These are phyloP conservation scores for Leccinum aurantiacum DNA, from an alignment of 768 basidiomycete species.

Conservation along the genomic window DNA sequence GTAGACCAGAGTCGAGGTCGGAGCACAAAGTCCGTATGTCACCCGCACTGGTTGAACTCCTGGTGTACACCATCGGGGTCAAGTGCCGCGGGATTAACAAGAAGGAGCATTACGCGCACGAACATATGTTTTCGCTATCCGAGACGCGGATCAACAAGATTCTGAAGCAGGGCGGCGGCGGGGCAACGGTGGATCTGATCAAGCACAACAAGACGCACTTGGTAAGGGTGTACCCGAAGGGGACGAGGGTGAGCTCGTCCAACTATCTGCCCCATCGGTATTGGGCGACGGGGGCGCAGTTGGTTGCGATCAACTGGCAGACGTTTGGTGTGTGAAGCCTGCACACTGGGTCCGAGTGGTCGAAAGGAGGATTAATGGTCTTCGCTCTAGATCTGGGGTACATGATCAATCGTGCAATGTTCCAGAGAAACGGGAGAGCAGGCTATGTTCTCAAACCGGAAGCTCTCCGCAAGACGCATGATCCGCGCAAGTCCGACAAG, in stretches of 20 bases:
- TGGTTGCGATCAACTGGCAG: constrained; percentile 98
- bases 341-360: not conserved
- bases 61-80: constrained; percentile 95
- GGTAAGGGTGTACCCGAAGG: constrained; percentile 85
- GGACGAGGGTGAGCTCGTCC: constrained; percentile 72
- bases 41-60: constrained; percentile 61
- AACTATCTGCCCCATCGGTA: constrained; percentile 89
- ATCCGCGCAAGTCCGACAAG: constrained; percentile 55
- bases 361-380: not conserved
- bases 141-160: constrained; percentile 79
- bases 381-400: constrained; percentile 73
- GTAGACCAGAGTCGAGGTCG: constrained; percentile 15
- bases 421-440: constrained; percentile 81
- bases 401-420: constrained; percentile 95
- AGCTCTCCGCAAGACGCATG: constrained; percentile 61
- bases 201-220: constrained; percentile 85
- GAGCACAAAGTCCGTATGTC: constrained; percentile 68
- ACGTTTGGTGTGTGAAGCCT: constrained; percentile 70
- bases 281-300: constrained; percentile 87
- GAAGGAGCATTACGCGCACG: constrained; percentile 78
- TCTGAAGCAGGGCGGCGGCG: constrained; percentile 57
- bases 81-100: constrained; percentile 91
- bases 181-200: constrained; percentile 56
- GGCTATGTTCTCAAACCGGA: constrained; percentile 92
- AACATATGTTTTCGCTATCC: constrained; percentile 92